Percentiles rank a stretch among this genome's conserved stretches.
Conservation (phyloP, 768 basidiomycete species). For the Tylopilus subfusipes region DNA sequence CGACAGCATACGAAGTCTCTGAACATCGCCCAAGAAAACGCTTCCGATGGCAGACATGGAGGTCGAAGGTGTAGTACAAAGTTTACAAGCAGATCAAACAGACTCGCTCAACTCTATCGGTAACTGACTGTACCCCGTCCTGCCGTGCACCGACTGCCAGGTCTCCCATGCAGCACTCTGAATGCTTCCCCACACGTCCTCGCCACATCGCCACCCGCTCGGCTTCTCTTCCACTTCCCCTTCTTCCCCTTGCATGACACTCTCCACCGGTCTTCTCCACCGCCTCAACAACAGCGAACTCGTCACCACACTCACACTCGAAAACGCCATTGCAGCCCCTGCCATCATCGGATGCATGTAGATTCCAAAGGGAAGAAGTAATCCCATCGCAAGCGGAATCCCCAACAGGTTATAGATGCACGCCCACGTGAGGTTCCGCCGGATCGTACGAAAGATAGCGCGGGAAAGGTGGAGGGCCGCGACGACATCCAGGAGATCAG, state of each 20-base stretch:
- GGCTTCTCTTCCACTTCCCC: conserved; percentile 32
- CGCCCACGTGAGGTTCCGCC: conserved; percentile 93
- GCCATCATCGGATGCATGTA: conserved; percentile 98
- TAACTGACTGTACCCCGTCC: conserved; percentile 62
- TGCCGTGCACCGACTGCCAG: conserved; percentile 47
- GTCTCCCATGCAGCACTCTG: conserved; percentile 41
- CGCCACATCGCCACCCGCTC: conserved; percentile 7
- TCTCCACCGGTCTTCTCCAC: conserved; percentile 72
- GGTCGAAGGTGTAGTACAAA: neutral
- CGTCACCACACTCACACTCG: conserved; percentile 91
- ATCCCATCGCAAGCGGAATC: conserved; percentile 96
- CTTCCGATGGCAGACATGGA: conserved; percentile 60
- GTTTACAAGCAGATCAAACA: conserved; percentile 15
- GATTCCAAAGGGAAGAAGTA: conserved; percentile 87
- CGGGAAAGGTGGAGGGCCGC: conserved; percentile 91
- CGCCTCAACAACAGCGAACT: conserved; percentile 83
- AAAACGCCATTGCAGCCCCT: conserved; percentile 98
- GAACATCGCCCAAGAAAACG: conserved; percentile 77
- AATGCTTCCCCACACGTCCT: conserved; percentile 36
- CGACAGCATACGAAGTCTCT: conserved; percentile 60
- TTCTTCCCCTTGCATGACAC: conserved; percentile 65
- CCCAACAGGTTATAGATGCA: conserved; percentile 91
- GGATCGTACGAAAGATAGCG: conserved; percentile 85
- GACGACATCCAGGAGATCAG: conserved; percentile 95
- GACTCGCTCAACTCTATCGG: conserved; percentile 60